Evolutionary conservation across 192 early-diverging fungal genomes (phyloP), one percentile per base, ranked within the genome.

Genomic region (Gamsiella multidivaricata): DNA sequence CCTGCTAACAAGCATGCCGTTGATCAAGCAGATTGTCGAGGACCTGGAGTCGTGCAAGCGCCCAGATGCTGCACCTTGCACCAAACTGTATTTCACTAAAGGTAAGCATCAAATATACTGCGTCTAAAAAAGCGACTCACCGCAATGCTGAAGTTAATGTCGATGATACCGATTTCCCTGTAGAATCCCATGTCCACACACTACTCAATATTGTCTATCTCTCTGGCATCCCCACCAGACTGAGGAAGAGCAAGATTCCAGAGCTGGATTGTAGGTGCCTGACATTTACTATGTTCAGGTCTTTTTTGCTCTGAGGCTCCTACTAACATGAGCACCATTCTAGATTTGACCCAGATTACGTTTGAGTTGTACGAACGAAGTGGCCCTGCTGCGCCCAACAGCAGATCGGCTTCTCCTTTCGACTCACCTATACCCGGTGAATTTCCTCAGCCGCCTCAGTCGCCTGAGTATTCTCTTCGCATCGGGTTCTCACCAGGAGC

Each of bases 351-450:
- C 1, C 97, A 99, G 65, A 99, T 99, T 54, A 96, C 94, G 7
- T 97, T 99, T 82, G 97, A 99, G 80, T 81, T 99, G 3, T 96
- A 97, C 59, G 96, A 97, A 84, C 85, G 96, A 47, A 90, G 83
- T 79, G 86, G 23, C 78, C 86, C 52, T 49, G 73, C 43, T 60
- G 87, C 39, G 51, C 80, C 55, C 59, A 67, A 31, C 26, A 73
- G 3, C 69, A 56, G 54, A 22, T 39, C 34, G 14, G 15, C 1
- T 11, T 61, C 59, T 3, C 45, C 59, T 23, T 23, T 25, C 36
- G 11, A 43, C 39, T 8, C 31, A 11, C 41, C 18, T 37, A 36
- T 55, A n/a, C n/a, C 45, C 32, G 63, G 51, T 9, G n/a, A 56
- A 7, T 22, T 28, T 29, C 32, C 46, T 25, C 34, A 80, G 60